Evolutionary conservation across 2,329 filamentous ascomycete genomes (phyloP).

Genomic region (Fonsecaea erecta): DNA sequence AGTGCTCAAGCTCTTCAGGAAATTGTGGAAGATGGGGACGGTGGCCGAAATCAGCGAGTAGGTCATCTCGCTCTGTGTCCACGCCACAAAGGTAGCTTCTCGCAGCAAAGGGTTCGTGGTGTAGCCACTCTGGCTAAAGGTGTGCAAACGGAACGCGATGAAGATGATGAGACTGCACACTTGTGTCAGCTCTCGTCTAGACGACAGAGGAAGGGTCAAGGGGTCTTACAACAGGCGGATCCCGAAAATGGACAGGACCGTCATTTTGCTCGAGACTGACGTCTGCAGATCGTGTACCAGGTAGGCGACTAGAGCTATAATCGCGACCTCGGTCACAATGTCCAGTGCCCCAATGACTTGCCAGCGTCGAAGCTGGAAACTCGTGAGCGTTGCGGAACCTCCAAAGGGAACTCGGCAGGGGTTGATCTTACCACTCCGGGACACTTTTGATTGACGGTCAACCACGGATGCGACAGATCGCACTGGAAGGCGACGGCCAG

Average conservation of each 20-base stretch:
- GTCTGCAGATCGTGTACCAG: constrained; percentile 44
- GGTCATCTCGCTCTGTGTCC: constrained; percentile 45
- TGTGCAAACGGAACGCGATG: constrained; percentile 44
- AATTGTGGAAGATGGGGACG: constrained; percentile 45
- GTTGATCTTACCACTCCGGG: constrained; percentile 32
- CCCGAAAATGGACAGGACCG: constrained; percentile 44
- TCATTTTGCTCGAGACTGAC: constrained; percentile 41
- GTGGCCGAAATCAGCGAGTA: constrained; percentile 47
- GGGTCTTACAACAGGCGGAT: constrained; percentile 46
- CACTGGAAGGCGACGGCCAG: constrained; percentile 40
- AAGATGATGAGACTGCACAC: constrained; percentile 44
- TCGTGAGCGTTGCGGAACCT: background rate
- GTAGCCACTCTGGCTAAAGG: constrained; percentile 40
- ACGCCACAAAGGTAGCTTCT: constrained; percentile 43
- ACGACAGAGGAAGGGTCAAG: background rate
- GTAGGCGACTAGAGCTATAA: constrained; percentile 41
- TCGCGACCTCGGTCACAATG: constrained; percentile 44
- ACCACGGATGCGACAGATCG: constrained; percentile 38
- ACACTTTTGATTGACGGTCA: constrained; percentile 34
- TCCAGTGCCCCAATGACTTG: constrained; percentile 44
- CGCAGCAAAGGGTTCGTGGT: constrained; percentile 45
- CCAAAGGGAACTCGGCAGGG: background rate
- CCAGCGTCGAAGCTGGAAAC: constrained; percentile 34
- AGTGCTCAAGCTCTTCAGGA: constrained; percentile 40
- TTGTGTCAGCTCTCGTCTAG: constrained; percentile 17